Conservation (phyloP, 2,329 filamentous ascomycete genomes). For the Neofusicoccum sp. region DNA sequence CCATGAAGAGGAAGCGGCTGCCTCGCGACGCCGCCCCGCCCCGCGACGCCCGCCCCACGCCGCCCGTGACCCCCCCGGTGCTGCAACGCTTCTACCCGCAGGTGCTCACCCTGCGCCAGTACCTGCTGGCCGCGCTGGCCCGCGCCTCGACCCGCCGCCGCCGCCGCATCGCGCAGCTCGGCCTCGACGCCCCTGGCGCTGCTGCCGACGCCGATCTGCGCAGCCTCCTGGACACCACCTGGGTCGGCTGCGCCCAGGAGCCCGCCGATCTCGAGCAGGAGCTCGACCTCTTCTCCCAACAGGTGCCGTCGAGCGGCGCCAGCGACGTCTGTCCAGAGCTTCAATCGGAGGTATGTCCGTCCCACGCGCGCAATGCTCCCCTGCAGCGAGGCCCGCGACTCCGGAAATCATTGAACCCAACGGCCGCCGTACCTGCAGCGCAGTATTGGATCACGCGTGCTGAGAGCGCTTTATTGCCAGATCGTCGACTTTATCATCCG, state of each 20-base stretch:
- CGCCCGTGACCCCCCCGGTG: conserved; percentile 60
- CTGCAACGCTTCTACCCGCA: conserved; percentile 69
- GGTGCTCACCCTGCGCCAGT: conserved; percentile 69
- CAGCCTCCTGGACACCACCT: conserved; percentile 66
- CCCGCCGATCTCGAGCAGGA: conserved; percentile 36
- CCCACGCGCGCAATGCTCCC: conserved; percentile 14
- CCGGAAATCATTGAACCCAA: conserved; percentile 12
- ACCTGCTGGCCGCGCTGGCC: conserved; percentile 68
- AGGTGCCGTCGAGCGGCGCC: conserved; percentile 38
- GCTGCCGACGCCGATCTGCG: conserved; percentile 47
- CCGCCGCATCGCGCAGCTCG: conserved; percentile 47
- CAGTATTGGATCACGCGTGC: conserved; percentile 21
- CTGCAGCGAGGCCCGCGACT: conserved; percentile 37
- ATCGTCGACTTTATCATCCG: conserved; percentile 63
- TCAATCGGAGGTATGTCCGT: conserved; percentile 47
- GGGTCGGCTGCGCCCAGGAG: conserved; percentile 58
- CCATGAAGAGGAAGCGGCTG: conserved; percentile 19
- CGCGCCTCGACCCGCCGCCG: conserved; percentile 61
- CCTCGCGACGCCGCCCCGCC: not conserved
- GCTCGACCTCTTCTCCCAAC: conserved; percentile 49
- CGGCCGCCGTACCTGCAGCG: conserved; percentile 27
- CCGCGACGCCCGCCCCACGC: conserved; percentile 1
- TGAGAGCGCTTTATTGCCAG: conserved; percentile 38
- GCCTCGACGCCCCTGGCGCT: conserved; percentile 23
- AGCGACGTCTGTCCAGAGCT: conserved; percentile 33